Evolutionary conservation across 2,329 filamentous ascomycete species (phyloP).

Genomic region (Verticillium zaregamsianum): DNA sequence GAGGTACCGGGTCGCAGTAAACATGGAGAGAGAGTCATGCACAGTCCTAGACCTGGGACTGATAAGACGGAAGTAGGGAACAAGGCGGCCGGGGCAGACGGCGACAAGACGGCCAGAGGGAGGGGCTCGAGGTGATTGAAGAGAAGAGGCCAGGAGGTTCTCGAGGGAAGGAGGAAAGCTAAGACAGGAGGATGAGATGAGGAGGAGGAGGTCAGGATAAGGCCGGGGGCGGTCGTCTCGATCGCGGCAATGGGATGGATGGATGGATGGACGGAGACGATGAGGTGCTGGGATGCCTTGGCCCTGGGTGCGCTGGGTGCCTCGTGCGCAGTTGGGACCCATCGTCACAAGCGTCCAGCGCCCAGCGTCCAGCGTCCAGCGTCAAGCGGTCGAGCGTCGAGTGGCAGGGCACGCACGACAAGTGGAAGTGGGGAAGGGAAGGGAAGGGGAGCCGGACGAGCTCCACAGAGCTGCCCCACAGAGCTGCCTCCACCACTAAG

Average conservation of each 20-base stretch:
- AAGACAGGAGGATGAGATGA: not conserved
- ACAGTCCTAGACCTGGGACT: not conserved
- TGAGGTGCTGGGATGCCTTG: not conserved
- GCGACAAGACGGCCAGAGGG: not conserved
- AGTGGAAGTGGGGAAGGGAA: not conserved
- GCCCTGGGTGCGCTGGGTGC: not conserved
- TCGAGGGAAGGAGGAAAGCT: not conserved
- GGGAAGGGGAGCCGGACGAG: not conserved
- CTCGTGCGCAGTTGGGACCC: not conserved
- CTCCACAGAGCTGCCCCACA: not conserved
- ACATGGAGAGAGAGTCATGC: conserved; percentile 1
- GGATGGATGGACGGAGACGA: not conserved
- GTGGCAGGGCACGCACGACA: not conserved
- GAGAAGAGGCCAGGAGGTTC: not conserved
- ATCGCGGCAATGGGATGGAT: not conserved
- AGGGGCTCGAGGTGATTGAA: not conserved
- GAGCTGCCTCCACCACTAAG: not conserved
- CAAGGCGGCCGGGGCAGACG: not conserved
- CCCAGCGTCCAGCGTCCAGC: no score
- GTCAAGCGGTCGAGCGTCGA: not conserved
- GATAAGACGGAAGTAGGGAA: not conserved
- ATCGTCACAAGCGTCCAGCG: not conserved
- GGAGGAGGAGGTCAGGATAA: not conserved
- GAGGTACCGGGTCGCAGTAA: not conserved
- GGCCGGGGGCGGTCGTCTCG: not conserved